These are phyloP conservation scores for Mortierella claussenii DNA, from an alignment of 192 early-diverging fungal genomes.

Conservation along the genomic window DNA sequence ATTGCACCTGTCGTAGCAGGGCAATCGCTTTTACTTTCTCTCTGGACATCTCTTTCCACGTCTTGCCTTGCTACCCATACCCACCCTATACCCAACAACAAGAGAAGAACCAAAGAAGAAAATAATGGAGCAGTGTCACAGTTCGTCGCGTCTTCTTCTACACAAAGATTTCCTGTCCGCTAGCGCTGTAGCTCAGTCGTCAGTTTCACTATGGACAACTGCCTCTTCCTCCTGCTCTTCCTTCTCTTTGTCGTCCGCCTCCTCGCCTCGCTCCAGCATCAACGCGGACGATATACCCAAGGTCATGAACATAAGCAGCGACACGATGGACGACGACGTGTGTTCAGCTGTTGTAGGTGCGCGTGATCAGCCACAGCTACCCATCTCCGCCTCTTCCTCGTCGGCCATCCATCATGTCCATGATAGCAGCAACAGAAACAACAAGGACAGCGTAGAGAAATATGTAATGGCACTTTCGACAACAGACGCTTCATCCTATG, in stretches of 20 bases:
- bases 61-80: background rate
- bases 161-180: background rate
- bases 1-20: no score
- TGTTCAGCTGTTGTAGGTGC: background rate
- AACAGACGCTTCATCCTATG: constrained; percentile 6
- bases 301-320: background rate
- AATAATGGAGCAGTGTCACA: background rate
- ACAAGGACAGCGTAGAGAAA: background rate
- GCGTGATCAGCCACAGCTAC: background rate
- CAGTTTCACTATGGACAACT: background rate
- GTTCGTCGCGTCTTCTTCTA: background rate
- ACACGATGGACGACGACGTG: background rate
- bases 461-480: no score
- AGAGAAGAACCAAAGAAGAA: background rate
- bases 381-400: background rate
- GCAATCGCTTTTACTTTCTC: no score
- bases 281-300: background rate
- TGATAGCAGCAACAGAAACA: background rate
- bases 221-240: background rate
- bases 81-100: background rate
- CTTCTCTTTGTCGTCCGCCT: background rate
- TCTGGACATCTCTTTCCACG: background rate
- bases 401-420: background rate
- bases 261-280: no score
- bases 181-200: background rate